Evolutionary conservation across 345 rosid genomes (phyloP), one percentile per base, ranked within the genome.

Genomic region (Psidium friedrichsthalianum): DNA sequence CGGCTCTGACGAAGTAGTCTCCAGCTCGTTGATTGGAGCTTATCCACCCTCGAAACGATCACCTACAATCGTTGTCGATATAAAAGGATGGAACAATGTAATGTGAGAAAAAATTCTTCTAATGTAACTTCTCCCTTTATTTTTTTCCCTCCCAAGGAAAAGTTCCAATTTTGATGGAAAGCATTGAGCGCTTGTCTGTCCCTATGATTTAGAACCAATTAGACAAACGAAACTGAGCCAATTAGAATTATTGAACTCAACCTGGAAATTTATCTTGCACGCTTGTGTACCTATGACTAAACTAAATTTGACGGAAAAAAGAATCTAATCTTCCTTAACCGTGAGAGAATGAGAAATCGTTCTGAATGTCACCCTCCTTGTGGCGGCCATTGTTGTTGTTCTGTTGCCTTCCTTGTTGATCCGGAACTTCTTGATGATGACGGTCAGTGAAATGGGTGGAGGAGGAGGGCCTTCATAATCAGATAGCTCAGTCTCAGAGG

Each of bases 401-500:
- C 25, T 69, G 80, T 36, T 16, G 18, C 76, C 82, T 36, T 56
- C 82, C 32, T 51, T 44, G 80, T 49, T 42, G 85, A 51, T 58
- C 54, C 25, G 20, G n/a, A 32, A 51, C 44, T 20, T 84, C 29
- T 56, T 56, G 44, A 44, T 21, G 52, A 51, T 24, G 52, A 29
- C 13, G 76, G 40, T 25, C 24, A 21, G 8, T 78, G 59, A 42
- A 32, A 51, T 27, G 44, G 80, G 49, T 57, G 84, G 53, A 22
- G 56, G 64, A 25, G 80, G 64, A 25, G 80, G 80, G 47, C 53
- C 83, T 78, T 88, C 90, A 5, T 53, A 86, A 81, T 88, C 91
- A 3, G 91, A 85, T 49, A 87, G 40, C 49, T 90, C 92, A 5
- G 92, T 89, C 29, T 90, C 90, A 15, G 89, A 90, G 54, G 56